Percentiles rank a stretch among this genome's conserved stretches.
phyloP scores from a whole-genome alignment of 140 eudicot genomes.

The Stevia rebaudiana region DNA sequence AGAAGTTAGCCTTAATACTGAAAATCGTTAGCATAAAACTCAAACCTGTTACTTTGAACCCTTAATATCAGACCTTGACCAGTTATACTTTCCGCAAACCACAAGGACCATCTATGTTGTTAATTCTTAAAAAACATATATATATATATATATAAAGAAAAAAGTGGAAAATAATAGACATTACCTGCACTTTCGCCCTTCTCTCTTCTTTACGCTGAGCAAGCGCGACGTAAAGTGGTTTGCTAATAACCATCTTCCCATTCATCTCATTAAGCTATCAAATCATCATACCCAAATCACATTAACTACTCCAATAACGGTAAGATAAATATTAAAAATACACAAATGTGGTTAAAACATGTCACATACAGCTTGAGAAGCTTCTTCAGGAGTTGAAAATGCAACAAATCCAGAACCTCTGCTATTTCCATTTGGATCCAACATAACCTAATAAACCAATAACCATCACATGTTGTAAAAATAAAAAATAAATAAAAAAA shows the following conservation, averaged over 20 bases:
- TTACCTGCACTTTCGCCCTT: constrained; percentile 53
- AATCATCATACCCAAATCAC: neutral
- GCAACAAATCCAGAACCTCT: constrained; percentile 74
- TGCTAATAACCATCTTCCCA: constrained; percentile 37
- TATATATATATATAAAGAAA: too few relatives aligned
- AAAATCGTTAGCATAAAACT: too few relatives aligned
- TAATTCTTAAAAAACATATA: too few relatives aligned
- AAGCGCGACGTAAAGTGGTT: constrained; percentile 66
- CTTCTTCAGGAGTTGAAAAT: constrained; percentile 59
- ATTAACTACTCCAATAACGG: neutral
- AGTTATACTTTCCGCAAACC: too few relatives aligned
- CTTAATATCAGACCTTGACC: too few relatives aligned
- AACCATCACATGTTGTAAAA: neutral
- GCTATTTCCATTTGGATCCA: constrained; percentile 62
- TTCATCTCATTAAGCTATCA: constrained; percentile 23
- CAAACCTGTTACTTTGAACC: too few relatives aligned
- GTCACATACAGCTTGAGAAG: constrained; percentile 34
- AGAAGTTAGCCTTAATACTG: too few relatives aligned
- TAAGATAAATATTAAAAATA: too few relatives aligned
- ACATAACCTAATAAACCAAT: constrained; percentile 21
- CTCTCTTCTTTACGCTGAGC: constrained; percentile 69
- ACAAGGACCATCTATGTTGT: too few relatives aligned
- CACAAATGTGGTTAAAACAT: neutral
- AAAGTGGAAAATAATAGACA: too few relatives aligned
- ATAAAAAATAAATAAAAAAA: neutral